These are phyloP conservation scores for Inonotus hispidus DNA, from an alignment of 1,284 basidiomycete genomes.

Conservation along the genomic window DNA sequence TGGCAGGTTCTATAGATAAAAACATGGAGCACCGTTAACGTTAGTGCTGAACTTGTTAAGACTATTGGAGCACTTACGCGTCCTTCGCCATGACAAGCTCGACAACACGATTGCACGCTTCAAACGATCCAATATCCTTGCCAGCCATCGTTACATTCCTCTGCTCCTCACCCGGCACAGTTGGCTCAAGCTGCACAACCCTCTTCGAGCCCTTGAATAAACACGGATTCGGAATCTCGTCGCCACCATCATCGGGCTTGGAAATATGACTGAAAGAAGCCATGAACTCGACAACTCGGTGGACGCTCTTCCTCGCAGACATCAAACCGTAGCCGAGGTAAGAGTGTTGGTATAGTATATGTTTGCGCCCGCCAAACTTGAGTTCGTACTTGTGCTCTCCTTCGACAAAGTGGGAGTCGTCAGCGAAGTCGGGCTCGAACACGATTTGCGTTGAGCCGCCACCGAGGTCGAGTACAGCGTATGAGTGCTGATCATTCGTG, in stretches of 20 bases:
- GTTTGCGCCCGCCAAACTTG: slow-evolving; percentile 63
- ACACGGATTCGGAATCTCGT: slow-evolving; percentile 68
- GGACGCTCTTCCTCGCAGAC: slow-evolving; percentile 81
- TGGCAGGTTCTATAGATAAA: slow-evolving; percentile 63
- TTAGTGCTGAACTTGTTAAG: slow-evolving; percentile 13
- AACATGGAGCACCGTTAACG: not conserved
- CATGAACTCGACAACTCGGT: slow-evolving; percentile 88
- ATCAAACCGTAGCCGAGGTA: slow-evolving; percentile 96
- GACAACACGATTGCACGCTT: slow-evolving; percentile 80
- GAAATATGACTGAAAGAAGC: slow-evolving; percentile 38
- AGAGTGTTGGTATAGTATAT: slow-evolving; percentile 89
- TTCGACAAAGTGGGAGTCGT: slow-evolving; percentile 53
- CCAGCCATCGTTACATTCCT: slow-evolving; percentile 81
- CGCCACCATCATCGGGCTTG: slow-evolving; percentile 15
- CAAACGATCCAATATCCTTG: slow-evolving; percentile 74
- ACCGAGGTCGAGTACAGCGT: slow-evolving; percentile 93
- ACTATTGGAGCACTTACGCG: slow-evolving; percentile 52
- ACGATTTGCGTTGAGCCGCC: slow-evolving; percentile 98
- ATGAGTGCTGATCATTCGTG: slow-evolving; percentile 45
- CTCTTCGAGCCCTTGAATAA: slow-evolving; percentile 64
- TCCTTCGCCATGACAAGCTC: slow-evolving; percentile 96
- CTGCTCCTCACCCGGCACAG: slow-evolving; percentile 33
- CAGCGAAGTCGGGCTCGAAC: slow-evolving; percentile 77
- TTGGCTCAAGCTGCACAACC: slow-evolving; percentile 65
- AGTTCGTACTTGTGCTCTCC: slow-evolving; percentile 95